Conservation (phyloP, 495 filamentous ascomycete species). For the Echria macrotheca region DNA sequence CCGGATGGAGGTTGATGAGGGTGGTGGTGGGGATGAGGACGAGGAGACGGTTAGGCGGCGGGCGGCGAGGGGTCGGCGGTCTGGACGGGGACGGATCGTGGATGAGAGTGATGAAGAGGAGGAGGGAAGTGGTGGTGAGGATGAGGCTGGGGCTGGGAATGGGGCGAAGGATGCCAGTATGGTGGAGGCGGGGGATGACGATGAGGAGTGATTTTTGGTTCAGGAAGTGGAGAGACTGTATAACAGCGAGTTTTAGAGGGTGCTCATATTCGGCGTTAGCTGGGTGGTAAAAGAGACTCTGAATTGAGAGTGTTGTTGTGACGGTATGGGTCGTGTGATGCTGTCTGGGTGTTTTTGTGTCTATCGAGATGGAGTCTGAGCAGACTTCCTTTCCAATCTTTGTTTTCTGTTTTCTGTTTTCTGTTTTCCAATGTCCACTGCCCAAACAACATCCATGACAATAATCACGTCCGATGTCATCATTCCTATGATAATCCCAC, state of each 20-base stretch:
- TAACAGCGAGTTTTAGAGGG: neutral
- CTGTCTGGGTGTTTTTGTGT: no score
- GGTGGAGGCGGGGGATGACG: conserved; percentile 33
- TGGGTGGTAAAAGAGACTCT: no score
- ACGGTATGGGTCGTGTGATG: no score
- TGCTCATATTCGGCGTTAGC: no score
- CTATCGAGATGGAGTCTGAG: no score
- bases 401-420: no score
- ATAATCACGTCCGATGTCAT: no score
- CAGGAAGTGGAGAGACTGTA: neutral
- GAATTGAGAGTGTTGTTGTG: no score
- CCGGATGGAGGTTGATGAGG: conserved; percentile 16
- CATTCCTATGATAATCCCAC: no score
- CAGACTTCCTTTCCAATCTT: no score
- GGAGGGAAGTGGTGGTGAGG: conserved; percentile 11
- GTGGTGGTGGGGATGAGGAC: conserved; percentile 37
- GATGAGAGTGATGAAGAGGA: conserved; percentile 46
- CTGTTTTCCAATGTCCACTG: no score
- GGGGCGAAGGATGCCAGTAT: conserved; percentile 26
- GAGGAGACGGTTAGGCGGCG: conserved; percentile 33
- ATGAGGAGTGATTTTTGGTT: conserved; percentile 22
- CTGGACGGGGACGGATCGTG: conserved; percentile 34
- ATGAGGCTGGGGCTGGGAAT: neutral
- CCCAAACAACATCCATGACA: no score
- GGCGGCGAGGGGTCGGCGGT: conserved; percentile 23